These are phyloP conservation scores for Metschnikowia continentalis DNA, from an alignment of 805 yeast genomes.

Conservation along the genomic window DNA sequence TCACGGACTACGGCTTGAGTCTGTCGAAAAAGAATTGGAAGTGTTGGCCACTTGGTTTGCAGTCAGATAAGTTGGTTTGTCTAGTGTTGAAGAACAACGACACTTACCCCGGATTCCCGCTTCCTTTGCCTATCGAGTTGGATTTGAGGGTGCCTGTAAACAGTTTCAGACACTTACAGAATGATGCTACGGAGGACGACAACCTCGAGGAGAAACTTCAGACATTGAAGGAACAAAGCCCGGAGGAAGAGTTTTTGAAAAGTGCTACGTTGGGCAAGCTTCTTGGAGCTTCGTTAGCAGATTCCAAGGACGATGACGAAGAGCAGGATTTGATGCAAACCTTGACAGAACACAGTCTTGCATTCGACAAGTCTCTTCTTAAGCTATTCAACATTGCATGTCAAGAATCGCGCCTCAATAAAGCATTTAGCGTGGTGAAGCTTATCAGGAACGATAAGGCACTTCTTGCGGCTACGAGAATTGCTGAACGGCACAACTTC, in stretches of 20 bases:
- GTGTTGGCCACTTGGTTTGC: constrained; percentile 86
- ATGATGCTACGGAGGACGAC: constrained; percentile 21
- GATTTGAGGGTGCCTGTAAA: constrained; percentile 63
- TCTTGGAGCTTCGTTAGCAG: constrained; percentile 47
- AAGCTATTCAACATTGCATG: constrained; percentile 74
- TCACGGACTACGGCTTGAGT: constrained; percentile 48
- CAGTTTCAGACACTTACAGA: constrained; percentile 20
- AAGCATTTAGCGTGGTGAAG: constrained; percentile 66
- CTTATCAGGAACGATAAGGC: constrained; percentile 76
- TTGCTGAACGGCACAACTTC: constrained; percentile 62
- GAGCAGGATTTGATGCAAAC: constrained; percentile 45
- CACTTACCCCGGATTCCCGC: constrained; percentile 74
- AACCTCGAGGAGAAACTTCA: constrained; percentile 21
- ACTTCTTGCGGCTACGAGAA: constrained; percentile 75
- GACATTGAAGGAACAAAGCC: constrained; percentile 28
- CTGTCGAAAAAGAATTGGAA: constrained; percentile 47
- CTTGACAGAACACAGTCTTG: constrained; percentile 47
- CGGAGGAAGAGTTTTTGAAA: constrained; percentile 64
- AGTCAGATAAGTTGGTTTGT: constrained; percentile 66
- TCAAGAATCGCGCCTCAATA: constrained; percentile 54
- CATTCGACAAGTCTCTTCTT: constrained; percentile 73
- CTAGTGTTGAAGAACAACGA: constrained; percentile 63
- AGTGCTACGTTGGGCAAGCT: constrained; percentile 59
- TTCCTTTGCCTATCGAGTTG: constrained; percentile 79
- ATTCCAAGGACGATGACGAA: constrained; percentile 28